Evolutionary conservation across 2,329 filamentous ascomycete species (phyloP).

Genomic region (Alternaria rosae): DNA sequence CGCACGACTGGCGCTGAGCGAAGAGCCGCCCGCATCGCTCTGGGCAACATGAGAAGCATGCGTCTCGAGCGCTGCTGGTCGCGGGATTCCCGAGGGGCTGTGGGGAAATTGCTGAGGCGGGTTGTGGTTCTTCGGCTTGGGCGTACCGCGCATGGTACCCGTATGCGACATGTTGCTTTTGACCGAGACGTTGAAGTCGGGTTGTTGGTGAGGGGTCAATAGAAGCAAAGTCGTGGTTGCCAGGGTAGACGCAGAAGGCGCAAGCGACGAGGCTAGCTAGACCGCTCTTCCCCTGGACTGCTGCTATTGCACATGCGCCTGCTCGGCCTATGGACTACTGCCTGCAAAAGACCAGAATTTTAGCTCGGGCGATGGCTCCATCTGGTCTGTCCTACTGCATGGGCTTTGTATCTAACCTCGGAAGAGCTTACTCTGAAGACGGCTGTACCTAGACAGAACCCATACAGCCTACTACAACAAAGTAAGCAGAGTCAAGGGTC

Average conservation of each 20-base stretch:
- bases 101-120: constrained; percentile 63
- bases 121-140: constrained; percentile 72
- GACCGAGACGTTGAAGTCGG: constrained; percentile 24
- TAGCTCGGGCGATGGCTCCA: not conserved
- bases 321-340: not conserved
- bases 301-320: not conserved
- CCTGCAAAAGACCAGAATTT: not conserved
- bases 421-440: not conserved
- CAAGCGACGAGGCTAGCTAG: constrained; percentile 26
- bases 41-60: constrained; percentile 54
- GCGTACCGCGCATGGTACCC: constrained; percentile 74
- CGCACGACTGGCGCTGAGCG: constrained; percentile 90
- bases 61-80: constrained; percentile 74
- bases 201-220: constrained; percentile 32
- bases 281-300: constrained; percentile 10
- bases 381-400: not conserved
- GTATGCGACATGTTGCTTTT: constrained; percentile 63
- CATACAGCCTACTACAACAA: not conserved
- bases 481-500: not conserved
- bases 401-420: not conserved
- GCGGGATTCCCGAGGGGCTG: constrained; percentile 75
- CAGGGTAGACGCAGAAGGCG: constrained; percentile 31
- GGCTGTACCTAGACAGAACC: not conserved
- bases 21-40: constrained; percentile 68
- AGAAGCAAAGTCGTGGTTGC: constrained; percentile 25